Evolutionary conservation across 164 flowering plant genomes (phyloP).

Genomic region (Amborella trichopoda): DNA sequence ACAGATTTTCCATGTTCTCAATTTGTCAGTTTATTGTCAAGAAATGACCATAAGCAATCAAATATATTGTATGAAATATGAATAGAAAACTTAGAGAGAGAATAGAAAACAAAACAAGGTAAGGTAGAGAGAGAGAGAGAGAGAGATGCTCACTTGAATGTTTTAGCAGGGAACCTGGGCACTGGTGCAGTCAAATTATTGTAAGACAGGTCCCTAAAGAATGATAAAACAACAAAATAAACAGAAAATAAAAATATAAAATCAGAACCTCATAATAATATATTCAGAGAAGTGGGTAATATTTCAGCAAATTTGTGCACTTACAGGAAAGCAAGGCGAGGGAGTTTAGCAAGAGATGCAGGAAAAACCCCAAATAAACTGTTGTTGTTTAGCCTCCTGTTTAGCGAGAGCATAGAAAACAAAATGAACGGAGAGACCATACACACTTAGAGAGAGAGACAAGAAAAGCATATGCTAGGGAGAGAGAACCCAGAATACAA

Average conservation of each 20-base stretch:
- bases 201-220: slow-evolving; percentile 75
- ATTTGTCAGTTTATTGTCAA: too few species aligned
- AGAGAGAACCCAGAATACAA: slow-evolving; percentile 7
- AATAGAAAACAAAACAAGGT: neutral
- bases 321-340: slow-evolving; percentile 87
- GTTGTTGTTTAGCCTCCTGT: slow-evolving; percentile 88
- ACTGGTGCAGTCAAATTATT: slow-evolving; percentile 86
- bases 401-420: slow-evolving; percentile 7
- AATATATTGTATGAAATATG: too few species aligned
- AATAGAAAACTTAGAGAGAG: too few species aligned
- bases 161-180: slow-evolving; percentile 68
- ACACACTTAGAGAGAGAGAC: slow-evolving; percentile 1
- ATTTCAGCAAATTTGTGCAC: slow-evolving; percentile 17
- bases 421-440: neutral
- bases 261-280: neutral
- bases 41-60: too few species aligned
- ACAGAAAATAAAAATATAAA: neutral
- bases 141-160: slow-evolving; percentile 47
- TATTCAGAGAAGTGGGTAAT: neutral
- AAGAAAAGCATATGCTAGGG: neutral
- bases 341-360: slow-evolving; percentile 49
- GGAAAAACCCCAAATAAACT: slow-evolving; percentile 80
- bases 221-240: neutral
- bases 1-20: too few species aligned
- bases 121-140: neutral